These are phyloP conservation scores for Trifolium pratense DNA, from an alignment of 306 rosid species.

Conservation along the genomic window DNA sequence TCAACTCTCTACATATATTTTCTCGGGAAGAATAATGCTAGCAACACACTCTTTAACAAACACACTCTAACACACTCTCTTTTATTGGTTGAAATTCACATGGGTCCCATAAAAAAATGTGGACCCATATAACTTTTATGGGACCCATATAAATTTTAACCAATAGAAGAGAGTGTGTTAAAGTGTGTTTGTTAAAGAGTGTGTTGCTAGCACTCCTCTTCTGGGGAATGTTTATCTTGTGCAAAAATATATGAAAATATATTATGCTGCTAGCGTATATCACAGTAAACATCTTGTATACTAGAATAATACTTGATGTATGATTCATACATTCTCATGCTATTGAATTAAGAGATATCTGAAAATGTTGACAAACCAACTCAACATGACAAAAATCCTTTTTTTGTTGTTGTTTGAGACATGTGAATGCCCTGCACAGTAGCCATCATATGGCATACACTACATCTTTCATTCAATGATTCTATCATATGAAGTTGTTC, in stretches of 20 bases:
- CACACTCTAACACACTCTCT: too few relatives aligned
- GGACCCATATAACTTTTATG: too few relatives aligned
- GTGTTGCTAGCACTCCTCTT: too few relatives aligned
- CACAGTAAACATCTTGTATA: conserved; percentile 19
- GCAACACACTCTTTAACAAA: too few relatives aligned
- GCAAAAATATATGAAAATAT: neutral
- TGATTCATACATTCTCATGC: conserved; percentile 2
- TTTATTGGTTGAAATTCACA: too few relatives aligned
- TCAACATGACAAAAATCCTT: conserved; percentile 13
- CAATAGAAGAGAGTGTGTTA: too few relatives aligned
- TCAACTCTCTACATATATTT: neutral
- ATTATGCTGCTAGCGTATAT: conserved; percentile 10
- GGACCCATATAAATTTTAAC: too few relatives aligned
- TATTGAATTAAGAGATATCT: conserved; percentile 13
- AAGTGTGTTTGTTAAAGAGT: too few relatives aligned
- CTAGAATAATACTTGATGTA: neutral
- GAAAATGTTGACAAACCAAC: conserved; percentile 31
- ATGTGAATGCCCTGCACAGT: conserved; percentile 16
- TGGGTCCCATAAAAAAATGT: too few relatives aligned
- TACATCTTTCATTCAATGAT: conserved; percentile 13
- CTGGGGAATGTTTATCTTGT: conserved; percentile 8
- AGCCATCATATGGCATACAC: conserved; percentile 16
- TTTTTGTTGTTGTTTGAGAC: neutral
- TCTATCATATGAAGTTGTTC: conserved; percentile 18
- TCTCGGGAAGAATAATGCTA: too few relatives aligned